phyloP scores from a whole-genome alignment of 1,139 yeast species.

The Sugiyamaella xylanicola region DNA sequence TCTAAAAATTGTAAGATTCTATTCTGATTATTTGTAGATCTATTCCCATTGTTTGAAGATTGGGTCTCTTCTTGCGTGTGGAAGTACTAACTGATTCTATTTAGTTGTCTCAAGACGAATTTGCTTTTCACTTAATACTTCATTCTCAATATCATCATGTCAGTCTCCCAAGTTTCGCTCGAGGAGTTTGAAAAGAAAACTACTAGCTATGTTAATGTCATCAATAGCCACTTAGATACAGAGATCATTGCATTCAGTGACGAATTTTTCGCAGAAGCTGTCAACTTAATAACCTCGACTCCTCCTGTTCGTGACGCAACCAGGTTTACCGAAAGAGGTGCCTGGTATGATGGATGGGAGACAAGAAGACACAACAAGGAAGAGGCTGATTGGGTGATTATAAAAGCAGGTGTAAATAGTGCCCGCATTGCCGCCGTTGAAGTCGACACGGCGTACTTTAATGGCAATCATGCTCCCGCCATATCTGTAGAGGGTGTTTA shows the following conservation, averaged over 20 bases:
- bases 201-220: slow-evolving; percentile 52
- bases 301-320: slow-evolving; percentile 81
- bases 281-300: slow-evolving; percentile 76
- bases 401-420: slow-evolving; percentile 80
- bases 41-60: no score
- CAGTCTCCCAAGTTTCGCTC: slow-evolving; percentile 4
- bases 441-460: slow-evolving; percentile 88
- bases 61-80: no score
- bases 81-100: not conserved
- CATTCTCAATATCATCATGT: slow-evolving; percentile 6
- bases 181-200: slow-evolving; percentile 31
- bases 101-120: not conserved
- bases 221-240: slow-evolving; percentile 84
- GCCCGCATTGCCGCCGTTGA: slow-evolving; percentile 82
- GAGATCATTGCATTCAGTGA: slow-evolving; percentile 68
- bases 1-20: not conserved
- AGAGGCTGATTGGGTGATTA: slow-evolving; percentile 83
- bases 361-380: slow-evolving; percentile 87
- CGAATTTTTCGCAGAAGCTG: slow-evolving; percentile 96
- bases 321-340: slow-evolving; percentile 79
- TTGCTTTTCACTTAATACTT: no score
- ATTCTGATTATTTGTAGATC: not conserved
- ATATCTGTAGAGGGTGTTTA: slow-evolving; percentile 80
- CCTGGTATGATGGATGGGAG: slow-evolving; percentile 99
- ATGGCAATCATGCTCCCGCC: slow-evolving; percentile 91